phyloP scores from a whole-genome alignment of 495 filamentous ascomycete genomes.

The Mytilinidion resinicola region DNA sequence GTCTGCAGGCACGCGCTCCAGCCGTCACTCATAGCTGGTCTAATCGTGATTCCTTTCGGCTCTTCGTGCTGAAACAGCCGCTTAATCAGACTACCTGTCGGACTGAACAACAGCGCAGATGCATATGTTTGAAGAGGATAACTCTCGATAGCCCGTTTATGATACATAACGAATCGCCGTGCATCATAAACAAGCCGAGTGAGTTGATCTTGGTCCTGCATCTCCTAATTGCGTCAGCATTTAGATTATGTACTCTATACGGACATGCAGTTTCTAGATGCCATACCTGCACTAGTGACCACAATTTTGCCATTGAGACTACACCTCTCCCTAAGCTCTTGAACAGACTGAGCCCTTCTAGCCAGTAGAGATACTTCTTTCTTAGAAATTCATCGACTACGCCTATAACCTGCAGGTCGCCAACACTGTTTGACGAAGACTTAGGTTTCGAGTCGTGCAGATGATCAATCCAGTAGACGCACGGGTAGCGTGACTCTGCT shows the following conservation, averaged over 20 bases:
- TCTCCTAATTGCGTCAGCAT: conserved; percentile 12
- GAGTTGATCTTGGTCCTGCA: conserved; percentile 2
- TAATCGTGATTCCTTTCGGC: conserved; percentile 5
- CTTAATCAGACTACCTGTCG: no score
- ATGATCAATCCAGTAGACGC: background rate
- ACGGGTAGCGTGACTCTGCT: background rate
- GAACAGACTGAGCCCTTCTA: conserved; percentile 38
- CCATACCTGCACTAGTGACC: background rate
- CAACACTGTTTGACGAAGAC: background rate
- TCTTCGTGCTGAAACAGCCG: no score
- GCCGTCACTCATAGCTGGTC: conserved; percentile 6
- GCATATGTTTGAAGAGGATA: no score
- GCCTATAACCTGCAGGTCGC: conserved; percentile 16
- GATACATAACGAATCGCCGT: conserved; percentile 31
- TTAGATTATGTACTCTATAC: no score
- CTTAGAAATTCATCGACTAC: conserved; percentile 33
- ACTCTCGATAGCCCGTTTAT: no score
- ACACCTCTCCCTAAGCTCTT: background rate
- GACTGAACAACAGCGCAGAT: no score
- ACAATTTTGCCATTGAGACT: conserved; percentile 2
- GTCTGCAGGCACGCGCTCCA: no score
- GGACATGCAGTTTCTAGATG: background rate
- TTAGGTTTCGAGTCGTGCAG: background rate
- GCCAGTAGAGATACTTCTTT: conserved; percentile 42
- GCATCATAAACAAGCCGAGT: conserved; percentile 26